Evolutionary conservation across 148 eudicot genomes (phyloP).

Genomic region (Vaccinium corymbosum): DNA sequence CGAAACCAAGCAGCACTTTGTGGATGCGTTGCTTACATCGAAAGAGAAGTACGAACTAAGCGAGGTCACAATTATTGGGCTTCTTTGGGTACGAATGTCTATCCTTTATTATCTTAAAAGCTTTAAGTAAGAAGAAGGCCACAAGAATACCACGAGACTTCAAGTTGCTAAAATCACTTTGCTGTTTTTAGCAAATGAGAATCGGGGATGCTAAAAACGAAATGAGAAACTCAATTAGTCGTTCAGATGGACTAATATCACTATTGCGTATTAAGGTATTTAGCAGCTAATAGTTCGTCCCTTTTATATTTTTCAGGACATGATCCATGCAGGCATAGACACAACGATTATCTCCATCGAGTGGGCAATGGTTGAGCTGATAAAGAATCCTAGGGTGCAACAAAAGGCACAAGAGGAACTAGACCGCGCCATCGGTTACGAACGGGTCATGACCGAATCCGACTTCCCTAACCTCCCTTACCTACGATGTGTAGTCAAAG

Average conservation of each 20-base stretch:
- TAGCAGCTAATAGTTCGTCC: too few species aligned
- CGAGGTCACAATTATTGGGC: slow-evolving; percentile 69
- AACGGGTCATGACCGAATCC: slow-evolving; percentile 63
- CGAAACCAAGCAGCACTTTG: slow-evolving; percentile 63
- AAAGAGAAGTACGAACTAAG: slow-evolving; percentile 67
- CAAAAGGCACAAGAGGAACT: slow-evolving; percentile 76
- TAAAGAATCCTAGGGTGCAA: slow-evolving; percentile 71
- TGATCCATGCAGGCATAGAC: too few species aligned
- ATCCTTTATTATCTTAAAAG: too few species aligned
- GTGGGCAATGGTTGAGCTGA: slow-evolving; percentile 31
- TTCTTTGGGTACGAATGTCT: slow-evolving; percentile 59
- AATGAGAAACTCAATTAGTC: not conserved
- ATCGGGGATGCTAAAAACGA: too few species aligned
- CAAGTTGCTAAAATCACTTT: too few species aligned
- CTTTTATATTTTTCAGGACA: too few species aligned
- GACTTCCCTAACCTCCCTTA: slow-evolving; percentile 76
- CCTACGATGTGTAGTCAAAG: slow-evolving; percentile 63
- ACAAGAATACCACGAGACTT: too few species aligned
- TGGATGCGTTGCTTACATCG: slow-evolving; percentile 70
- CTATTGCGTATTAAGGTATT: too few species aligned
- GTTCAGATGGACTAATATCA: too few species aligned
- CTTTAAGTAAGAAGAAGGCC: too few species aligned
- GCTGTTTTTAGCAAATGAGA: too few species aligned
- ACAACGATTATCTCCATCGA: too few species aligned
- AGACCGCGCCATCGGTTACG: slow-evolving; percentile 59